Evolutionary conservation across 2,329 filamentous ascomycete species (phyloP).

Genomic region (Westerdykella ornata): DNA sequence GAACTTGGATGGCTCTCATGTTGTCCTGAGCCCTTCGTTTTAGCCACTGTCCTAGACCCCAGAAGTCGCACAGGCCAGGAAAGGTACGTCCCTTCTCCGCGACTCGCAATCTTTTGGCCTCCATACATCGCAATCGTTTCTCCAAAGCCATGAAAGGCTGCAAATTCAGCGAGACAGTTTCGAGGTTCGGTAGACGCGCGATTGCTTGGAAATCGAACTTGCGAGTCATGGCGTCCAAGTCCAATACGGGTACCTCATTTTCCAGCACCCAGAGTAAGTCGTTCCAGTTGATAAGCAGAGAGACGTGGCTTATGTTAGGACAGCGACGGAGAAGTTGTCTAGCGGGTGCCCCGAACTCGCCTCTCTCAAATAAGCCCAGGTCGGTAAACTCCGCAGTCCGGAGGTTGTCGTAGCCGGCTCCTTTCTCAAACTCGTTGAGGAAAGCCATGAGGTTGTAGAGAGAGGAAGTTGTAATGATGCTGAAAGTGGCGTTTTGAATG

Average conservation of each 20-base stretch:
- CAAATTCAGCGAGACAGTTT: constrained; percentile 1
- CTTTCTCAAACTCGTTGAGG: constrained; percentile 2
- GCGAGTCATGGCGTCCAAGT: neutral
- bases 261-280: constrained; percentile 1
- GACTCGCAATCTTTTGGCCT: neutral
- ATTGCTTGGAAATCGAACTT: constrained; percentile 3
- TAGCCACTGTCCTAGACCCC: constrained; percentile 5
- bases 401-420: constrained; percentile 1
- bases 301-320: constrained; percentile 1
- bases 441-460: constrained; percentile 3
- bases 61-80: constrained; percentile 2
- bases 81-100: neutral
- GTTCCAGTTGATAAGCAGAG: constrained; percentile 3
- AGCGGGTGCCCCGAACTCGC: constrained; percentile 1
- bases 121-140: constrained; percentile 3
- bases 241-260: neutral
- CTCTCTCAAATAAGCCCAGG: constrained; percentile 2
- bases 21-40: neutral
- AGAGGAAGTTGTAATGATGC: neutral
- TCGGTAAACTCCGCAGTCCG: constrained; percentile 2
- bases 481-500: constrained; percentile 2
- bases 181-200: neutral
- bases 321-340: constrained; percentile 2
- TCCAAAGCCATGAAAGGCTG: constrained; percentile 5
- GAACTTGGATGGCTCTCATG: constrained; percentile 1